phyloP scores from a whole-genome alignment of 2,329 filamentous ascomycete species.

The Paecilomyces sp. region DNA sequence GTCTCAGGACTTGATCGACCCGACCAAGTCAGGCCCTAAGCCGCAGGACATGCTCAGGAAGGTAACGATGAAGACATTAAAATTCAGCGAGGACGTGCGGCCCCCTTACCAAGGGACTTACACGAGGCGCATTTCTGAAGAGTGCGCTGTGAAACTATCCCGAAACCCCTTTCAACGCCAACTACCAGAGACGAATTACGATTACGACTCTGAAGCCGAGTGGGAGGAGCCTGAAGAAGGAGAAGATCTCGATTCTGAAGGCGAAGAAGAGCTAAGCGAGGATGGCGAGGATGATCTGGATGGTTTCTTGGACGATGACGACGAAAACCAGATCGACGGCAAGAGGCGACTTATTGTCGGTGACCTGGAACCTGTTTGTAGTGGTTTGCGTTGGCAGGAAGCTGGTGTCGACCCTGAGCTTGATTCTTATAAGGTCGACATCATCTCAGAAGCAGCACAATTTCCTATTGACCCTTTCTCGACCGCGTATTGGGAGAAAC shows the following conservation, averaged over 20 bases:
- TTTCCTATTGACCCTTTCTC: conserved; percentile 80
- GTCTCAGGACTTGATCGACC: conserved; percentile 27
- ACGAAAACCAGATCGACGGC: conserved; percentile 53
- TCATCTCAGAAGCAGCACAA: conserved; percentile 51
- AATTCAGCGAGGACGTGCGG: conserved; percentile 56
- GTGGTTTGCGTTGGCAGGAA: conserved; percentile 76
- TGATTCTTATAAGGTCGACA: conserved; percentile 63
- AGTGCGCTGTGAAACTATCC: conserved; percentile 39
- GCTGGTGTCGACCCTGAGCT: conserved; percentile 43
- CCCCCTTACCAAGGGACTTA: conserved; percentile 59
- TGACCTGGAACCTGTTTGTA: conserved; percentile 68
- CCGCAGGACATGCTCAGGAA: conserved; percentile 37
- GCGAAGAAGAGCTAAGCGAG: conserved; percentile 54
- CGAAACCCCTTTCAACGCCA: conserved; percentile 48
- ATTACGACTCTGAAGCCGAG: conserved; percentile 60
- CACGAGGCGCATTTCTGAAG: conserved; percentile 39
- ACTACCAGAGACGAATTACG: conserved; percentile 53
- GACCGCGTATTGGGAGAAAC: conserved; percentile 63
- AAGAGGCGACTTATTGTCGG: conserved; percentile 54
- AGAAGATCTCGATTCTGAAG: conserved; percentile 59
- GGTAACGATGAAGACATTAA: conserved; percentile 52
- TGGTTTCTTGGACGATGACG: conserved; percentile 81
- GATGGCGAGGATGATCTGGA: conserved; percentile 80
- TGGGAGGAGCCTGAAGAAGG: conserved; percentile 67
- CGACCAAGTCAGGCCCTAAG: conserved; percentile 19